Base-by-base conservation (phyloP, 371 early-diverging fungal species). In the Nosema muscidifuracis region DNA sequence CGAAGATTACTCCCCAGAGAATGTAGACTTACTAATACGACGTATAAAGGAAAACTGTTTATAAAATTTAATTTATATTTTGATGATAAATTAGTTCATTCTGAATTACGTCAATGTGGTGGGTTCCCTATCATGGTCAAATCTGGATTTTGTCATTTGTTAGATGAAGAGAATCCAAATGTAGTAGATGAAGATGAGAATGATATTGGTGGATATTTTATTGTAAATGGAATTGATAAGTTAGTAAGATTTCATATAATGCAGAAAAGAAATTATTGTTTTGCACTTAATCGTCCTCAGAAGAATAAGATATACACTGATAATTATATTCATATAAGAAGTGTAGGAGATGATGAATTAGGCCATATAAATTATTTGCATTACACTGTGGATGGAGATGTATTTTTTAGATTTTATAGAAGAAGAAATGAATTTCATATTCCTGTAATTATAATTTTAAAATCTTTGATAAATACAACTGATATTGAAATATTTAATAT, bases 151-250 rank as follows among this genome's bases (percentile, higher is more conserved):
- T 76, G 80, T 60, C 55, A 76, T 71, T 42, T 77, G 12, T 61
- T 13, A 2, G 33, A 31, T 30, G 66, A 60, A 28, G 1, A 31
- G 10, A 75, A 63, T 18, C 38, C 63, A 33, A 53, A 44, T 43
- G 81, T 83, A 40, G 86, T 86, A 53, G 87, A 90, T 61, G 97
- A 96, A 84, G 96, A 95, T 74, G 83, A 91, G 7, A 91, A 90
- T 71, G 95, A 95, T 76, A 87, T 91, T 86, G 99, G 99, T 73
- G 99, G 97, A 64, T 96, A 94, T 84, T 98, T 98, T 77, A 86
- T 98, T 74, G 86, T 92, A 31, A 95, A 96, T 84, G 99, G 99
- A 73, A 91, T 91, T 75, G 97, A 98, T 77, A 91, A 91, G 76
- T 83, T 97, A 50, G 87, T 97, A 42, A 90, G 99, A 80, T 84